These are phyloP conservation scores for Sclerotinia glacialis DNA, from an alignment of 2,329 filamentous ascomycete species.

Conservation along the genomic window DNA sequence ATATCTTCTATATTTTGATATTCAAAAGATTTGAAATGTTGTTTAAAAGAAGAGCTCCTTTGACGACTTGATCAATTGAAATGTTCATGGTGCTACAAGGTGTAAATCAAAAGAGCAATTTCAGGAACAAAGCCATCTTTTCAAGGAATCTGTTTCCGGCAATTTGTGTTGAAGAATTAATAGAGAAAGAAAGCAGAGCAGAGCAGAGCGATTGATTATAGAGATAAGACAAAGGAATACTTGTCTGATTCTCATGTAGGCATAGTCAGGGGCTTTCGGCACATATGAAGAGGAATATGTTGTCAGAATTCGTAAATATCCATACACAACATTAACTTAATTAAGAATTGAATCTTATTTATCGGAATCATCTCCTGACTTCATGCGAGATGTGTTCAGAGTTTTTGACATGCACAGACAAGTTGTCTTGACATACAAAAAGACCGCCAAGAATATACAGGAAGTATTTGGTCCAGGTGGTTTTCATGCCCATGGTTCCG, in stretches of 20 bases:
- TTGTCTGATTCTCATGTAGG: background rate
- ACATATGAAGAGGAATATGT: too few relatives aligned
- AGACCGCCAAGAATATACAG: too few relatives aligned
- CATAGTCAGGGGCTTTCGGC: too few relatives aligned
- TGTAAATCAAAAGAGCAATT: background rate
- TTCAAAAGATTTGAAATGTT: background rate
- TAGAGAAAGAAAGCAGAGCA: background rate
- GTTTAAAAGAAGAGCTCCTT: background rate
- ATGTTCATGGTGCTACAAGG: background rate
- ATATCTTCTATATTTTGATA: background rate
- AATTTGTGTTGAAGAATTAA: background rate
- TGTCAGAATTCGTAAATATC: too few relatives aligned
- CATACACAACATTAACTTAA: too few relatives aligned
- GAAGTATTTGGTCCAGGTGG: too few relatives aligned
- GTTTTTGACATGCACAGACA: background rate
- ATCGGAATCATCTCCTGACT: too few relatives aligned
- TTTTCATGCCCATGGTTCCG: too few relatives aligned
- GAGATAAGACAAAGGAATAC: background rate
- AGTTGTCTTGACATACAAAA: too few relatives aligned
- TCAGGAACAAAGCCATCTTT: constrained; percentile 2
- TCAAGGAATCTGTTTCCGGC: constrained; percentile 10
- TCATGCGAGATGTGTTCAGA: background rate
- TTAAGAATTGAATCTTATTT: too few relatives aligned
- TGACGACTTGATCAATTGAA: background rate
- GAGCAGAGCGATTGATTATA: background rate